Conservation (phyloP, 306 rosid species). For the Datisca glomerata region DNA sequence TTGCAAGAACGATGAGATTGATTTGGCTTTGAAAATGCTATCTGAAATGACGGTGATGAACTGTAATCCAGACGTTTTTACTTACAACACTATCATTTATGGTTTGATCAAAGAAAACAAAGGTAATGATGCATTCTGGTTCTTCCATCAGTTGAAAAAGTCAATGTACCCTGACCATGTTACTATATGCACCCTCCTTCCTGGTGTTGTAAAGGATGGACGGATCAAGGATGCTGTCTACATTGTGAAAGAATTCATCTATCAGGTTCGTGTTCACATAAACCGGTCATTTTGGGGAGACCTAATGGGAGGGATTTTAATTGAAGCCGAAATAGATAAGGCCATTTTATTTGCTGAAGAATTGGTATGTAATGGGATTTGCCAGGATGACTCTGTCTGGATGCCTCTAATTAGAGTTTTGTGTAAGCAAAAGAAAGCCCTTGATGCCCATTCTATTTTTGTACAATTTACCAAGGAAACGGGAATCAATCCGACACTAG, state of each 20-base stretch:
- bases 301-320: constrained; percentile 58
- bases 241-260: constrained; percentile 38
- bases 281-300: constrained; percentile 61
- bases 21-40: constrained; percentile 56
- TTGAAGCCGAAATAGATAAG: constrained; percentile 44
- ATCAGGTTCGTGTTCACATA: constrained; percentile 24
- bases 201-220: constrained; percentile 52
- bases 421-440: constrained; percentile 44
- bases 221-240: constrained; percentile 49
- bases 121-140: constrained; percentile 67
- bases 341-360: constrained; percentile 60
- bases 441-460: constrained; percentile 60
- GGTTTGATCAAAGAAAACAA: constrained; percentile 62
- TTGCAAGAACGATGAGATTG: constrained; percentile 78
- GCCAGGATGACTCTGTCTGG: constrained; percentile 50
- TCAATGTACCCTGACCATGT: constrained; percentile 67
- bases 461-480: constrained; percentile 47
- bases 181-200: constrained; percentile 82
- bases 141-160: constrained; percentile 94
- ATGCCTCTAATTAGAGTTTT: constrained; percentile 51
- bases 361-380: constrained; percentile 36
- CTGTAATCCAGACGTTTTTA: constrained; percentile 71
- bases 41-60: constrained; percentile 55
- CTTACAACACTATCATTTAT: constrained; percentile 76
- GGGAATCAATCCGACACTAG: constrained; percentile 52